Evolutionary conservation across 768 basidiomycete species (phyloP).

Genomic region (Phaeolepiota aurea): DNA sequence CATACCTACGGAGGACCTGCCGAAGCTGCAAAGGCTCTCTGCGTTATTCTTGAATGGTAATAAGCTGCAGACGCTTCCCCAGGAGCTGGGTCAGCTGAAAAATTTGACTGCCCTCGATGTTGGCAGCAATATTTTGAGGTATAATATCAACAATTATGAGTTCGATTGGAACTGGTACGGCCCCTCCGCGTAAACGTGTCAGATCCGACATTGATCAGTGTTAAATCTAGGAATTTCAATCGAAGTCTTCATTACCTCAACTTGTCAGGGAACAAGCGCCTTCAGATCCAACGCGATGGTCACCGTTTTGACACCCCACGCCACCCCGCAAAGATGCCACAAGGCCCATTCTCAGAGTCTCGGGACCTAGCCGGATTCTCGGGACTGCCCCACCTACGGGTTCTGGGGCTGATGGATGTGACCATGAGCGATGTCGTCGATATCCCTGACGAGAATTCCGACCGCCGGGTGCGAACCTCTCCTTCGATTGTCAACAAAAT

Average conservation of each 20-base stretch:
- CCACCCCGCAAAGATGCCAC: conserved; percentile 17
- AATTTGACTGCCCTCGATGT: conserved; percentile 80
- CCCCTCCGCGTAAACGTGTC: neutral
- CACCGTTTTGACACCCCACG: conserved; percentile 16
- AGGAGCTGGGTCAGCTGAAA: conserved; percentile 79
- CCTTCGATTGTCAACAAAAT: conserved; percentile 82
- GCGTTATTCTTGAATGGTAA: conserved; percentile 92
- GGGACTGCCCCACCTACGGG: conserved; percentile 73
- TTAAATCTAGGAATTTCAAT: conserved; percentile 82
- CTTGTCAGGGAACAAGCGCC: conserved; percentile 90
- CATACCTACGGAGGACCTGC: conserved; percentile 85
- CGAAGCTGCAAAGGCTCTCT: conserved; percentile 54
- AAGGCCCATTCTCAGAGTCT: no score
- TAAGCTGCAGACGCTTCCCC: conserved; percentile 83
- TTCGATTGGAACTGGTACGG: conserved; percentile 99
- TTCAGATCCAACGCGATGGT: conserved; percentile 85
- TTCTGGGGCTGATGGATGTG: conserved; percentile 98
- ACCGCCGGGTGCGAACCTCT: conserved; percentile 88
- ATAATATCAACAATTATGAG: conserved; percentile 97
- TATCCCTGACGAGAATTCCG: conserved; percentile 79
- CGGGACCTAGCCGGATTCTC: conserved; percentile 66
- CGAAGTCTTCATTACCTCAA: conserved; percentile 90
- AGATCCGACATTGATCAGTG: neutral
- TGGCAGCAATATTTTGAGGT: conserved; percentile 88
- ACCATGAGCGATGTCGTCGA: conserved; percentile 43